Conservation (phyloP, 371 early-diverging fungal species). For the Syncephalastrum sp. region DNA sequence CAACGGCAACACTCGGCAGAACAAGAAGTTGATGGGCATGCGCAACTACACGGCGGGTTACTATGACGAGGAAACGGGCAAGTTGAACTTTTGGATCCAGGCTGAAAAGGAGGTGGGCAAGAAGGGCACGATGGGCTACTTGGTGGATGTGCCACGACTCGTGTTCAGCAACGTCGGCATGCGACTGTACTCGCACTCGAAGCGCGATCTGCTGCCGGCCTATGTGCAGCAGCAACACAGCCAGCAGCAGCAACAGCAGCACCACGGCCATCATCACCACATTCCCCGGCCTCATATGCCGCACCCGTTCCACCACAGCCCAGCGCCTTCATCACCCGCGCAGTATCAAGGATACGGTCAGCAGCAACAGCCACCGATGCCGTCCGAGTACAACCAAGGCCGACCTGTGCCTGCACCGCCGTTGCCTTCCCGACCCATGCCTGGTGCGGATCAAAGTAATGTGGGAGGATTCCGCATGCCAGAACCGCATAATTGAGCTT, state of each 20-base stretch:
- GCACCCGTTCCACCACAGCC: conserved; percentile 2
- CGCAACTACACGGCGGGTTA: conserved; percentile 34
- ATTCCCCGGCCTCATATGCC: not conserved
- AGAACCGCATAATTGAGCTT: conserved; percentile 4
- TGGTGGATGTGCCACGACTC: conserved; percentile 39
- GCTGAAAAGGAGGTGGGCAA: conserved; percentile 41
- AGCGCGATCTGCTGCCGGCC: conserved; percentile 15
- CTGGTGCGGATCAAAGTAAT: not conserved
- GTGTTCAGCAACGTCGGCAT: conserved; percentile 44
- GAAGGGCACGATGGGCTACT: conserved; percentile 45
- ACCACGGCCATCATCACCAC: not conserved
- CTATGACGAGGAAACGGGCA: conserved; percentile 37
- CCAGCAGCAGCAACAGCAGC: not conserved
- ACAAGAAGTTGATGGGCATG: conserved; percentile 40
- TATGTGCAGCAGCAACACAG: conserved; percentile 3
- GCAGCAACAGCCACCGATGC: conserved; percentile 1
- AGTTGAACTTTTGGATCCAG: conserved; percentile 47
- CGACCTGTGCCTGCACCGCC: conserved; percentile 19
- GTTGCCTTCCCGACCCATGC: conserved; percentile 10
- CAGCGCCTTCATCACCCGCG: not conserved
- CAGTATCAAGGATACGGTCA: not conserved
- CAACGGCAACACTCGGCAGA: conserved; percentile 37
- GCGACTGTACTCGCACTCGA: conserved; percentile 20
- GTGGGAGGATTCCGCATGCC: conserved; percentile 9
- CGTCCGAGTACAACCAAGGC: not conserved